Percentiles rank a stretch among this genome's conserved stretches.
phyloP scores from a whole-genome alignment of 2,329 filamentous ascomycete species.

The Monosporascus sp. region DNA sequence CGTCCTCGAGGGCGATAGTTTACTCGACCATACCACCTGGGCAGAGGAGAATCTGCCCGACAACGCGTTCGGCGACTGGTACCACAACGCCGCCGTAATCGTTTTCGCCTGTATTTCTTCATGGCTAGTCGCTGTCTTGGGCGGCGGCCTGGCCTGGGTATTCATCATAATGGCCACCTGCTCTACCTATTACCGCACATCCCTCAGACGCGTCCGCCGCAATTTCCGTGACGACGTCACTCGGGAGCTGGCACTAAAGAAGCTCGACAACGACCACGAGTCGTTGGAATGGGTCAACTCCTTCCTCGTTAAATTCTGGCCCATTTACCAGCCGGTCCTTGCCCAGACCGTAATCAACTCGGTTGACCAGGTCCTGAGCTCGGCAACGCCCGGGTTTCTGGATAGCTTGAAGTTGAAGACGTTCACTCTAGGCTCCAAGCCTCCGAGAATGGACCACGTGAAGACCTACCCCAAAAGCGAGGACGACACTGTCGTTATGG shows the following conservation, averaged over 20 bases:
- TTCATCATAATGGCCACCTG: slow-evolving; percentile 89
- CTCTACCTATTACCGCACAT: slow-evolving; percentile 94
- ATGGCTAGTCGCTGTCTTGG: slow-evolving; percentile 84
- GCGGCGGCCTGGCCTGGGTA: slow-evolving; percentile 89
- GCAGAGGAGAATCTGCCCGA: slow-evolving; percentile 81
- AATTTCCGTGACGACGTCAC: slow-evolving; percentile 95
- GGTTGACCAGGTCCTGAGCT: slow-evolving; percentile 93
- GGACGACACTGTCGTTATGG: slow-evolving; percentile 95
- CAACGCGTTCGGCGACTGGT: slow-evolving; percentile 95
- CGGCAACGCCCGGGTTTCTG: slow-evolving; percentile 83
- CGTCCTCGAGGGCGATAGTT: slow-evolving; percentile 54
- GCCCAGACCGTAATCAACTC: slow-evolving; percentile 88
- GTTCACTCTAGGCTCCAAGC: slow-evolving; percentile 91
- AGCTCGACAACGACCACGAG: slow-evolving; percentile 83
- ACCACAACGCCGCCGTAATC: slow-evolving; percentile 93
- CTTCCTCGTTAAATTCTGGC: slow-evolving; percentile 98
- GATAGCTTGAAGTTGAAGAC: slow-evolving; percentile 91
- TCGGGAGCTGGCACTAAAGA: slow-evolving; percentile 81
- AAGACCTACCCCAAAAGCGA: slow-evolving; percentile 96
- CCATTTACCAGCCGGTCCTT: slow-evolving; percentile 92
- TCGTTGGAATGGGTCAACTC: slow-evolving; percentile 99
- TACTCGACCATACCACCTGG: slow-evolving; percentile 84
- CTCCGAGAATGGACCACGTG: slow-evolving; percentile 92
- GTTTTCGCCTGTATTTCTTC: slow-evolving; percentile 86
- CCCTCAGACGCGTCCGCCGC: slow-evolving; percentile 82